A percentile compares a stretch with the other conserved stretches of the same genome.
Evolutionary conservation across 768 basidiomycete species (phyloP).

Genomic region (Hygrophoropsis aurantiaca): DNA sequence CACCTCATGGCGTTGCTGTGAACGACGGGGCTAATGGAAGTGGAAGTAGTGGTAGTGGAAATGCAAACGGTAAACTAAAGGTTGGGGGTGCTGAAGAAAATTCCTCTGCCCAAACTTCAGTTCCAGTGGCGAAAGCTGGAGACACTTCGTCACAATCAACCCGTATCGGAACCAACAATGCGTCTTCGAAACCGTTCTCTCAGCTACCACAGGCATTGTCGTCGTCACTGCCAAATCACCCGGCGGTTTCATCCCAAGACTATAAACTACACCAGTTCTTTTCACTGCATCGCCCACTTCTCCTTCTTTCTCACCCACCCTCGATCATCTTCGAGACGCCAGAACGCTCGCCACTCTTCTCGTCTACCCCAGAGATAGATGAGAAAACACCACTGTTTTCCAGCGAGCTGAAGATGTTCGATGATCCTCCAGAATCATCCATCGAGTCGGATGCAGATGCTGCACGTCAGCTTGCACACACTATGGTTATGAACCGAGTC

Average conservation of each 20-base stretch:
- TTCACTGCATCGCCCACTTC: slow-evolving; percentile 75
- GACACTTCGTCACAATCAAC: slow-evolving; percentile 20
- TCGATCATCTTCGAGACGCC: slow-evolving; percentile 50
- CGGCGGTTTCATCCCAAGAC: slow-evolving; percentile 60
- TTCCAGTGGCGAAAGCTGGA: slow-evolving; percentile 17
- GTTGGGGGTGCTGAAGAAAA: slow-evolving; percentile 26
- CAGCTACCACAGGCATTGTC: slow-evolving; percentile 8
- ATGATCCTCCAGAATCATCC: slow-evolving; percentile 49
- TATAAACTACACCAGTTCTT: slow-evolving; percentile 86
- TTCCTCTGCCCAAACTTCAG: slow-evolving; percentile 12
- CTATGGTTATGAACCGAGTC: slow-evolving; percentile 66
- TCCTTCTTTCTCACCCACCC: slow-evolving; percentile 63
- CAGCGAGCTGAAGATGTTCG: slow-evolving; percentile 26
- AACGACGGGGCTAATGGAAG: slow-evolving; percentile 24
- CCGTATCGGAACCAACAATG: slow-evolving; percentile 7
- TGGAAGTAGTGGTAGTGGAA: slow-evolving; percentile 12
- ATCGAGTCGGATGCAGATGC: slow-evolving; percentile 78
- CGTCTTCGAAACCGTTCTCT: slow-evolving; percentile 16
- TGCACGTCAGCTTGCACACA: slow-evolving; percentile 75
- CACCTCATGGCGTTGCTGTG: slow-evolving; percentile 34
- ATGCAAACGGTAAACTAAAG: slow-evolving; percentile 12
- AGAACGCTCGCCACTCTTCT: slow-evolving; percentile 7
- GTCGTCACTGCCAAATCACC: slow-evolving; percentile 41
- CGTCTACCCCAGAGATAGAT: slow-evolving; percentile 8
- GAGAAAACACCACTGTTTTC: slow-evolving; percentile 18